phyloP scores from a whole-genome alignment of 2,329 filamentous ascomycete genomes.

The Paecilomyces sp. region DNA sequence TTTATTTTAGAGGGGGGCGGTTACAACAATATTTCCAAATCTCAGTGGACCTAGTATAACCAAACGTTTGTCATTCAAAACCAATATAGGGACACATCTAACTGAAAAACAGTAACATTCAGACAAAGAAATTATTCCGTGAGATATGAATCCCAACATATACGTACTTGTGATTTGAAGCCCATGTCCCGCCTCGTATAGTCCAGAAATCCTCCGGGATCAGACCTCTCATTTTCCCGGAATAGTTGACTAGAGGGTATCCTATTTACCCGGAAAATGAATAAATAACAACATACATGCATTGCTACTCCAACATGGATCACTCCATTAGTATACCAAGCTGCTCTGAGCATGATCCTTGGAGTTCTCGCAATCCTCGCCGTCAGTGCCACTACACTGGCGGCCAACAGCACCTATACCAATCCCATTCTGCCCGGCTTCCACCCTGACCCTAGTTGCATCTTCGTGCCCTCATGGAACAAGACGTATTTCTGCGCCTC shows the following conservation, averaged over 20 bases:
- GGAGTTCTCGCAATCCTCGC: background rate
- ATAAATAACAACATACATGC: background rate
- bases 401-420: background rate
- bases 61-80: too few species aligned
- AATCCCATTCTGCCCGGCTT: slow-evolving; percentile 44
- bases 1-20: too few species aligned
- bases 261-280: background rate
- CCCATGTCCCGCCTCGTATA: background rate
- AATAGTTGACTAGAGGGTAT: background rate
- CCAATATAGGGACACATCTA: too few species aligned
- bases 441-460: slow-evolving; percentile 40
- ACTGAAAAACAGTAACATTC: background rate
- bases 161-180: background rate
- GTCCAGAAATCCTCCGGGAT: background rate
- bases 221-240: background rate
- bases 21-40: too few species aligned
- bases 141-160: background rate
- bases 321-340: background rate
- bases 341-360: background rate
- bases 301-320: background rate
- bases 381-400: background rate
- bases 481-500: slow-evolving; percentile 39
- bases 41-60: too few species aligned
- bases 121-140: background rate
- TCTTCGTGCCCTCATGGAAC: slow-evolving; percentile 23